Conservation (phyloP, 441 rosid genomes). For the Raphanus hybrid region DNA sequence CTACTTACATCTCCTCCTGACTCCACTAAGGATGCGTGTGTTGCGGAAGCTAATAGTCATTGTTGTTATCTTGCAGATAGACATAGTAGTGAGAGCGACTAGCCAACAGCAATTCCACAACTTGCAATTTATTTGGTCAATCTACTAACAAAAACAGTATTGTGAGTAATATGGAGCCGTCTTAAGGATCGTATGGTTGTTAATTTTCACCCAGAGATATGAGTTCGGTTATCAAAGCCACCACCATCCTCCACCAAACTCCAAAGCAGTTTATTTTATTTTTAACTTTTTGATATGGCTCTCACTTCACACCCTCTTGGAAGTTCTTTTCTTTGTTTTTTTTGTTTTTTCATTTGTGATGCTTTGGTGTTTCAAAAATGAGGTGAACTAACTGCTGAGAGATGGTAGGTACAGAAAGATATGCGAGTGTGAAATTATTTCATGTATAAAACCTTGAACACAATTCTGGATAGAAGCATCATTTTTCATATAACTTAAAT, state of each 20-base stretch:
- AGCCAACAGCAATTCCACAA: constrained; percentile 44
- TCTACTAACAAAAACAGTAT: constrained; percentile 38
- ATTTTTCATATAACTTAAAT: constrained; percentile 31
- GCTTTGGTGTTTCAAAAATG: constrained; percentile 26
- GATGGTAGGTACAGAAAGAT: constrained; percentile 30
- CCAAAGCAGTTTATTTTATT: constrained; percentile 23
- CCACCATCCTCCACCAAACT: constrained; percentile 30
- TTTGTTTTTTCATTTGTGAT: constrained; percentile 12
- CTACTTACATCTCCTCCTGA: constrained; percentile 14
- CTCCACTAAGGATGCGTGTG: not conserved
- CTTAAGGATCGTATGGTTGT: constrained; percentile 27
- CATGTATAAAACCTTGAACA: constrained; percentile 27
- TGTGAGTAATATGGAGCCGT: constrained; percentile 36
- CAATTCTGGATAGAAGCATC: constrained; percentile 18
- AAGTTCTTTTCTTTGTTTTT: not conserved
- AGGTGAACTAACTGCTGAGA: constrained; percentile 37
- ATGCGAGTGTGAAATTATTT: constrained; percentile 36
- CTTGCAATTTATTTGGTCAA: constrained; percentile 32
- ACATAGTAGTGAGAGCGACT: constrained; percentile 90
- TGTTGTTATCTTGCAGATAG: constrained; percentile 55
- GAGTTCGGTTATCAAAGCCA: constrained; percentile 30
- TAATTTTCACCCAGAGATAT: constrained; percentile 29
- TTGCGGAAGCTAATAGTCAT: constrained; percentile 23
- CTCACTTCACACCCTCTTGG: constrained; percentile 14
- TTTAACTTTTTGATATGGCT: constrained; percentile 27